A percentile compares a stretch with the other conserved stretches of the same genome.
phyloP scores from a whole-genome alignment of 164 flowering plant genomes.

The Vitis vinifera region ASM3070453v1 NC_081823.1:21985501-21986000 shows the following conservation, averaged over 20 bases:
- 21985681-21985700: not conserved
- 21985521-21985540: too few relatives aligned
- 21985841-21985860: slow-evolving; percentile 52
- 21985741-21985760: slow-evolving; percentile 15
- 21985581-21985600: too few relatives aligned
- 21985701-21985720: not conserved
- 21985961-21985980: slow-evolving; percentile 46
- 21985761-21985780: slow-evolving; percentile 21
- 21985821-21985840: slow-evolving; percentile 82
- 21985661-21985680: slow-evolving; percentile 8
- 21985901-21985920: not conserved
- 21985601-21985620: too few relatives aligned
- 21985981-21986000: slow-evolving; percentile 90
- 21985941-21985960: slow-evolving; percentile 44
- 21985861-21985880: slow-evolving; percentile 48
- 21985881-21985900: slow-evolving; percentile 26
- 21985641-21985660: too few relatives aligned
- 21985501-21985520: too few relatives aligned
- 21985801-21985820: slow-evolving; percentile 21
- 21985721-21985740: slow-evolving; percentile 4
- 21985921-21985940: slow-evolving; percentile 5
- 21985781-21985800: slow-evolving; percentile 38
- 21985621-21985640: too few relatives aligned
- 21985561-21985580: too few relatives aligned
- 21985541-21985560: too few relatives aligned